phyloP scores from a whole-genome alignment of 176 grass and related monocot genomes.

The Eragrostis nindensis region DNA sequence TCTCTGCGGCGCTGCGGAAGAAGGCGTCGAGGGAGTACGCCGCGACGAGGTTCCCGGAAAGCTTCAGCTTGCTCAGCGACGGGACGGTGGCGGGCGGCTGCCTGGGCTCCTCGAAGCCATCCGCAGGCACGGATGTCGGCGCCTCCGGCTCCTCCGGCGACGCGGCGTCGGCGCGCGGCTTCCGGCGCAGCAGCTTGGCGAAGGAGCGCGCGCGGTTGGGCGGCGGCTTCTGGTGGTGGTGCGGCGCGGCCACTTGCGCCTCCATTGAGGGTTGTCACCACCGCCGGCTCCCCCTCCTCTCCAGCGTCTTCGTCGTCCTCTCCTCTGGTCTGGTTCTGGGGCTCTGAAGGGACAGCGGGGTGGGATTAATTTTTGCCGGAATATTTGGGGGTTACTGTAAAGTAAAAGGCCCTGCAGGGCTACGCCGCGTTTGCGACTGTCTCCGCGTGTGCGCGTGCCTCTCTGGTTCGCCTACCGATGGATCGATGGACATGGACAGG shows the following conservation, averaged over 20 bases:
- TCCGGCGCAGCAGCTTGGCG: conserved; percentile 78
- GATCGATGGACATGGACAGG: no score
- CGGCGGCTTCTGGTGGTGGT: conserved; percentile 30
- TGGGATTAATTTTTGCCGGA: conserved; percentile 52
- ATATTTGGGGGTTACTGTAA: conserved; percentile 67
- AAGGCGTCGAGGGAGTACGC: conserved; percentile 59
- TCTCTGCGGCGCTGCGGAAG: conserved; percentile 55
- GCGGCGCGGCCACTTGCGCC: conserved; percentile 45
- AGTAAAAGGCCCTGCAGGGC: conserved; percentile 35
- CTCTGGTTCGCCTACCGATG: conserved; percentile 18
- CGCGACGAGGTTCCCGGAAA: conserved; percentile 65
- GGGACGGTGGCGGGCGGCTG: conserved; percentile 31
- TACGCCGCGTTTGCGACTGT: not conserved
- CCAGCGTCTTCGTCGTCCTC: not conserved
- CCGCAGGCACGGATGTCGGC: not conserved
- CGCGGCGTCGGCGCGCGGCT: conserved; percentile 31
- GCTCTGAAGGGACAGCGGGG: not conserved
- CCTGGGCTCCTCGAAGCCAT: conserved; percentile 34
- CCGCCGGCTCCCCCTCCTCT: not conserved
- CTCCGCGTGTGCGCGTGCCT: conserved; percentile 12
- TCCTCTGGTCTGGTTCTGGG: not conserved
- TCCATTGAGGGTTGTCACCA: conserved; percentile 47
- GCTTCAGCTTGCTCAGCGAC: conserved; percentile 72
- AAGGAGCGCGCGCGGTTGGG: conserved; percentile 57
- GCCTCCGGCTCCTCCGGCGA: not conserved